Percentiles rank a stretch among this genome's conserved stretches.
Conservation (phyloP, 1,284 basidiomycete species). For the Pseudozyma thailandica region DNA sequence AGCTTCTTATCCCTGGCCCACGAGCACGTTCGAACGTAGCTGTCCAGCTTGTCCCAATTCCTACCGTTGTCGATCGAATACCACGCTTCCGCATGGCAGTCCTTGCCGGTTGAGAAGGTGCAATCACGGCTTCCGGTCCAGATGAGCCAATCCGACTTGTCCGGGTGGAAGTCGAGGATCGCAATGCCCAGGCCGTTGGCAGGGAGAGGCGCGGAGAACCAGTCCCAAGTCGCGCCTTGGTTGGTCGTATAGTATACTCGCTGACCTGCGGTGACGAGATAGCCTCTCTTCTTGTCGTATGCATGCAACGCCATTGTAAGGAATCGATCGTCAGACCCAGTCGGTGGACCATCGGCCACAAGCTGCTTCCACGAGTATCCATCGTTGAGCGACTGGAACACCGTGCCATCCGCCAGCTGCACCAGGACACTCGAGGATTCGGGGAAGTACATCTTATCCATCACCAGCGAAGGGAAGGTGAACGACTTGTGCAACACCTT, state of each 20-base stretch:
- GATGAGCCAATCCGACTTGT: slow-evolving; percentile 82
- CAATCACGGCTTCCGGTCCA: slow-evolving; percentile 86
- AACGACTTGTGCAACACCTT: slow-evolving; percentile 70
- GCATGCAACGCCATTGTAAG: slow-evolving; percentile 87
- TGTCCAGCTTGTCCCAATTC: slow-evolving; percentile 80
- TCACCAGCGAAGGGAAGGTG: slow-evolving; percentile 77
- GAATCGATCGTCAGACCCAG: slow-evolving; percentile 23
- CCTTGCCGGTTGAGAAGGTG: slow-evolving; percentile 59
- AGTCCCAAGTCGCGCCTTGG: slow-evolving; percentile 80
- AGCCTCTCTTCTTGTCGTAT: slow-evolving; percentile 82
- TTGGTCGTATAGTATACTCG: slow-evolving; percentile 82
- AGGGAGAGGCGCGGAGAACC: slow-evolving; percentile 74
- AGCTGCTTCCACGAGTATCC: slow-evolving; percentile 86
- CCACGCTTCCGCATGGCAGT: slow-evolving; percentile 61
- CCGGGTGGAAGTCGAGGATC: slow-evolving; percentile 87
- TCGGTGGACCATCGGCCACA: slow-evolving; percentile 70
- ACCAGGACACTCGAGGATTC: slow-evolving; percentile 80
- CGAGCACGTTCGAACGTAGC: slow-evolving; percentile 89
- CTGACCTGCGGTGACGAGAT: slow-evolving; percentile 80
- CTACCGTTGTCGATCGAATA: slow-evolving; percentile 74
- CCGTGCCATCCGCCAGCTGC: slow-evolving; percentile 78
- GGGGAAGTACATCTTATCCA: slow-evolving; percentile 84
- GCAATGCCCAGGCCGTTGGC: slow-evolving; percentile 83
- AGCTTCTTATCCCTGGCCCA: slow-evolving; percentile 83
- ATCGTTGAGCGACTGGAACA: slow-evolving; percentile 95